Conservation (phyloP, 192 early-diverging fungal species). For the Coemansia aciculifera region DNA sequence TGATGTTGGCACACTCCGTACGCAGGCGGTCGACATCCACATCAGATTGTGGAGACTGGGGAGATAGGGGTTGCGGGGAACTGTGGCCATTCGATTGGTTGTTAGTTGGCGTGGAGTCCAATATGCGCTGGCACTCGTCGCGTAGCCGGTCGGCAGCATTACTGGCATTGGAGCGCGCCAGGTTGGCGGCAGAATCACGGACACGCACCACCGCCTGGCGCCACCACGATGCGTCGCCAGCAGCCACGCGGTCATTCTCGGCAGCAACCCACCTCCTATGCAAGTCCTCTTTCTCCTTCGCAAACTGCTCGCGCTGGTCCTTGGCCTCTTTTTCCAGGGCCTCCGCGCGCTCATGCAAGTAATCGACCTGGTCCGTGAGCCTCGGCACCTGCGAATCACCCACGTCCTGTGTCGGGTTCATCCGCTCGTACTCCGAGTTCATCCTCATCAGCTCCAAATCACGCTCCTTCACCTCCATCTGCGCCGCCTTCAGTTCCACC, state of each 20-base stretch:
- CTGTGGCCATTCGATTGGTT: no score
- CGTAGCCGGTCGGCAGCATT: not conserved
- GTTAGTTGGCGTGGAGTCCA: not conserved
- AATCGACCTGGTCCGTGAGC: constrained; percentile 48
- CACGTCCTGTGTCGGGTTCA: not conserved
- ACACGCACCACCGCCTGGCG: not conserved
- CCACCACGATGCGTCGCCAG: not conserved
- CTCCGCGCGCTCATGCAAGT: constrained; percentile 46
- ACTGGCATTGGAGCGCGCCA: not conserved
- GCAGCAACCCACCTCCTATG: constrained; percentile 41
- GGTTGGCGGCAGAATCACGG: not conserved
- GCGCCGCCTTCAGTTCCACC: constrained; percentile 27
- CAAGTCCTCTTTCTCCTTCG: constrained; percentile 39
- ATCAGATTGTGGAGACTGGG: not conserved
- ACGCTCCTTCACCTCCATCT: constrained; percentile 40
- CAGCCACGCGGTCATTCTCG: constrained; percentile 39
- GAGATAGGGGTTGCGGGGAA: not conserved
- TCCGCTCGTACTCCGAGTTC: constrained; percentile 23
- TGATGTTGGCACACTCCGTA: constrained; percentile 41
- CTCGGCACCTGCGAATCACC: constrained; percentile 10
- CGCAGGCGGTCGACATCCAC: constrained; percentile 25
- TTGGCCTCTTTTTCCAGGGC: constrained; percentile 27
- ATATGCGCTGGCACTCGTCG: not conserved
- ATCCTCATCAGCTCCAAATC: constrained; percentile 47
- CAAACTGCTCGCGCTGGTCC: constrained; percentile 39